Conservation (phyloP, 208 protist genomes). For the Acanthamoeba healyi region DNA sequence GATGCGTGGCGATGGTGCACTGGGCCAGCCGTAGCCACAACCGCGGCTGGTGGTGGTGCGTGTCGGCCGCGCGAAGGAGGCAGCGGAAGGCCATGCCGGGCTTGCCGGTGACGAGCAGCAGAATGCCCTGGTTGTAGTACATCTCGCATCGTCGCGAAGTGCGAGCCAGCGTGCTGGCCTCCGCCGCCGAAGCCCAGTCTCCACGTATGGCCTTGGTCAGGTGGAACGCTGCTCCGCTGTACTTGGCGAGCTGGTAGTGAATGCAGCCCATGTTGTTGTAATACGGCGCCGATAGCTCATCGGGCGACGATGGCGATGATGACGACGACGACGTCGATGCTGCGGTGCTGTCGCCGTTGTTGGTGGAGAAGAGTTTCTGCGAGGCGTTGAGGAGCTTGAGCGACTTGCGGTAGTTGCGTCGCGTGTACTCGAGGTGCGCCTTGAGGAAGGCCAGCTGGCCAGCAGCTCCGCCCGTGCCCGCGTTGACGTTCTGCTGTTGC, state of each 20-base stretch:
- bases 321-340: not conserved
- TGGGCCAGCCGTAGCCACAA: constrained; percentile 69
- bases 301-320: not conserved
- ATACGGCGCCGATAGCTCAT: constrained; percentile 10
- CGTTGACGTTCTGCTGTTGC: not conserved
- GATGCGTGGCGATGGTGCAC: constrained; percentile 16
- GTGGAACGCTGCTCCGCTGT: constrained; percentile 20
- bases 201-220: not conserved
- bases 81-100: constrained; percentile 26
- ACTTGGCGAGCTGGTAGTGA: not conserved
- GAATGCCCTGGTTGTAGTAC: constrained; percentile 57
- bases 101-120: constrained; percentile 51
- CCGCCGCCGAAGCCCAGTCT: not conserved
- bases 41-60: not conserved
- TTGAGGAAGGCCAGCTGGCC: constrained; percentile 23
- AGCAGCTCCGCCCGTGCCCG: not conserved
- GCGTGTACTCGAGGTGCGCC: constrained; percentile 46
- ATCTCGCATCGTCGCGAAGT: constrained; percentile 12
- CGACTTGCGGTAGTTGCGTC: constrained; percentile 60
- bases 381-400: constrained; percentile 67
- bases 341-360: not conserved
- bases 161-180: not conserved
- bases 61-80: not conserved
- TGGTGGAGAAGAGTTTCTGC: not conserved
- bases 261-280: constrained; percentile 76